Evolutionary conservation across 192 early-diverging fungal species (phyloP).

Genomic region (Thoreauomyces humboldtii): DNA sequence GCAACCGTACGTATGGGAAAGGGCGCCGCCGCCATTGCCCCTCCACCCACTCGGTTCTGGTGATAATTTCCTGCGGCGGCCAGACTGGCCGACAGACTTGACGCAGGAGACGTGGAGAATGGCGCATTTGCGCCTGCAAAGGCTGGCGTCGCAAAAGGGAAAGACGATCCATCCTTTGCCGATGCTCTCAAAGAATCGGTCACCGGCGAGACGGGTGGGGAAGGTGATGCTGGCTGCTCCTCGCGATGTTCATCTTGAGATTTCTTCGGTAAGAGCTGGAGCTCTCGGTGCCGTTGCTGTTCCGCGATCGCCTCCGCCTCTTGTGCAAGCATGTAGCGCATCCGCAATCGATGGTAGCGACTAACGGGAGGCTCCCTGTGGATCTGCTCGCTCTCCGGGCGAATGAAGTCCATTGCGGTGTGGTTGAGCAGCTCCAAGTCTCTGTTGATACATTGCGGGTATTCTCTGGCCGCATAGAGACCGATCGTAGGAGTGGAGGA

Average conservation of each 20-base stretch:
- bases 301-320: neutral
- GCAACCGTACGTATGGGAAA: neutral
- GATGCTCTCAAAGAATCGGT: neutral
- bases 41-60: neutral
- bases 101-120: neutral
- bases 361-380: slow-evolving; percentile 10
- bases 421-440: slow-evolving; percentile 14
- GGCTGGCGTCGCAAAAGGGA: neutral
- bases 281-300: neutral
- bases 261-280: slow-evolving; percentile 1
- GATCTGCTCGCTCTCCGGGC: slow-evolving; percentile 23
- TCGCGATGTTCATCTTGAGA: neutral
- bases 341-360: slow-evolving; percentile 7
- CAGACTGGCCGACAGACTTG: slow-evolving; percentile 17
- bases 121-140: neutral
- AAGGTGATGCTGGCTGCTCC: neutral
- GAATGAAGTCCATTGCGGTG: slow-evolving; percentile 10
- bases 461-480: too few relatives aligned
- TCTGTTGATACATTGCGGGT: neutral
- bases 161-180: neutral
- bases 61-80: slow-evolving; percentile 7
- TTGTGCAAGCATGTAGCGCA: slow-evolving; percentile 14
- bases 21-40: neutral
- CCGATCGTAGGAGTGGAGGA: too few relatives aligned
- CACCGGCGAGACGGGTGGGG: neutral